Percentiles rank a stretch among this genome's conserved stretches.
Evolutionary conservation across 2,329 filamentous ascomycete genomes (phyloP).

Genomic region (Monilinia polystroma): DNA sequence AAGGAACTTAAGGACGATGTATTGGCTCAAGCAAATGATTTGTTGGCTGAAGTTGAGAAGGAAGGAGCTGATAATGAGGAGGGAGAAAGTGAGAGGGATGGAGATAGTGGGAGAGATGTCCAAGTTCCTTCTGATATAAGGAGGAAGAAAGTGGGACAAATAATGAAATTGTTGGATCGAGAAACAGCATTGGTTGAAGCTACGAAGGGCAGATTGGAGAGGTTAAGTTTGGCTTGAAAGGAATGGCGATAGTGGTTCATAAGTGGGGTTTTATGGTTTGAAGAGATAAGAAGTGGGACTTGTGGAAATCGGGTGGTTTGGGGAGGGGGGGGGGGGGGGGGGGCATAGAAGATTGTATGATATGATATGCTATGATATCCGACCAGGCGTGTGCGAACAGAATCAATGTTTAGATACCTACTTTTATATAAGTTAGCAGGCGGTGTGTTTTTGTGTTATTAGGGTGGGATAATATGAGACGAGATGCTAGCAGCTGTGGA

Average conservation of each 20-base stretch:
- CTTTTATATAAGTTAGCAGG: background rate
- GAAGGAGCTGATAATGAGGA: background rate
- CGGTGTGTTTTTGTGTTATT: background rate
- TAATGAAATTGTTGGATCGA: constrained; percentile 61
- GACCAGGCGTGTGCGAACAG: background rate
- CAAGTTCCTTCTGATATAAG: constrained; percentile 59
- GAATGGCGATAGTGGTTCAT: background rate
- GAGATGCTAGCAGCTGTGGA: background rate
- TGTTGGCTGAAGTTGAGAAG: constrained; percentile 9
- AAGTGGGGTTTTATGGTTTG: background rate
- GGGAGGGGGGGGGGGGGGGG: background rate
- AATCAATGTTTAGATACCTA: constrained; percentile 7
- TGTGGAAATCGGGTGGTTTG: background rate
- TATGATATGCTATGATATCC: constrained; percentile 1
- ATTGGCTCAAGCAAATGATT: constrained; percentile 35
- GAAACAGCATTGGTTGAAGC: constrained; percentile 69
- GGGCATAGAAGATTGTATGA: background rate
- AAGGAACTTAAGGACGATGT: constrained; percentile 44
- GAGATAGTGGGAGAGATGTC: constrained; percentile 28
- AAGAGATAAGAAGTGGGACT: too few species aligned
- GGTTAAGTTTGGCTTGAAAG: constrained; percentile 43
- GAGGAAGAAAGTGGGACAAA: constrained; percentile 61
- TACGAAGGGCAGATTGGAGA: constrained; percentile 61
- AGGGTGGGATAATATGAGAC: background rate
- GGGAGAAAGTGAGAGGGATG: constrained; percentile 28